These are phyloP conservation scores for Eucalyptus regnans DNA, from an alignment of 345 rosid genomes.

Conservation along the genomic window DNA sequence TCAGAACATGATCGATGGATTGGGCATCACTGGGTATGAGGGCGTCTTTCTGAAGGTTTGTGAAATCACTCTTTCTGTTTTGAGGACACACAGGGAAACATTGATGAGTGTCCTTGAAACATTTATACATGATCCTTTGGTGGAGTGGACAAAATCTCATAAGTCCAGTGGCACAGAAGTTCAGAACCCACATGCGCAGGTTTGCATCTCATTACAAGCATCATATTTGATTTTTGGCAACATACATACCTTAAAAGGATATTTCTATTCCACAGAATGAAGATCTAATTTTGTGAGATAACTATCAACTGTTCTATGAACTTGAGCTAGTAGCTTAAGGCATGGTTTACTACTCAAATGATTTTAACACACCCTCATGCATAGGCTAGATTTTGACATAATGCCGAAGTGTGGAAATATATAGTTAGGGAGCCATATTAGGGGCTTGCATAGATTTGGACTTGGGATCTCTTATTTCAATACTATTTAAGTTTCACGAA, in stretches of 20 bases:
- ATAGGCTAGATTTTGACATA: background rate
- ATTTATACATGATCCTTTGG: constrained; percentile 98
- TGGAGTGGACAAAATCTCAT: constrained; percentile 96
- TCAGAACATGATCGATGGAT: constrained; percentile 97
- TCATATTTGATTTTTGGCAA: background rate
- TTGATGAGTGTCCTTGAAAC: constrained; percentile 96
- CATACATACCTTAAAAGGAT: background rate
- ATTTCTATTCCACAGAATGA: background rate
- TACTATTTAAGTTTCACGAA: background rate
- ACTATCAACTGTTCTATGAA: background rate
- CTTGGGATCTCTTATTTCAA: background rate
- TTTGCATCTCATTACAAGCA: constrained; percentile 6
- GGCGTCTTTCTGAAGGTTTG: constrained; percentile 78
- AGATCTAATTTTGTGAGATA: background rate
- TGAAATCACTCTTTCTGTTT: constrained; percentile 82
- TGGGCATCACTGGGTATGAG: constrained; percentile 96
- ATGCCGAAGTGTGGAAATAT: background rate
- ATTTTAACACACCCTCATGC: background rate
- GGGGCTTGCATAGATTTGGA: background rate
- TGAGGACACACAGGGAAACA: constrained; percentile 87
- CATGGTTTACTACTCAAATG: background rate
- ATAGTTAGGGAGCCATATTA: background rate
- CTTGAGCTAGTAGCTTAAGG: background rate
- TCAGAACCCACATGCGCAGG: constrained; percentile 98
- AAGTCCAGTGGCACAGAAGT: constrained; percentile 97